A percentile compares a stretch with the other conserved stretches of the same genome.
These are phyloP conservation scores for Tieghemiomyces parasiticus DNA, from an alignment of 192 early-diverging fungal genomes.

Conservation along the genomic window DNA sequence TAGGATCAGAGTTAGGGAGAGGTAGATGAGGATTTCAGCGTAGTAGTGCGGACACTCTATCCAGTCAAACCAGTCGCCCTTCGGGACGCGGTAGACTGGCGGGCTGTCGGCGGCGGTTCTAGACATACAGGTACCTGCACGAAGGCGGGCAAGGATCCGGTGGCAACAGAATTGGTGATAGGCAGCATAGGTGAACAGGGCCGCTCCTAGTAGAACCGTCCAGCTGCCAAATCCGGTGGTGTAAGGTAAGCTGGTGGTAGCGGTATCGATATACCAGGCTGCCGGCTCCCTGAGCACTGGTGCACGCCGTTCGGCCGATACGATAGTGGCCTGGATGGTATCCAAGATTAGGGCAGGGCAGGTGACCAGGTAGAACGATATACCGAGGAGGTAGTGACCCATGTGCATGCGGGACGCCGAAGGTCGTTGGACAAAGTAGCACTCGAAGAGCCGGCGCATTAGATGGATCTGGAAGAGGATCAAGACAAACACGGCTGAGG, in stretches of 20 bases:
- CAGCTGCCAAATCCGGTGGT: conserved; percentile 6
- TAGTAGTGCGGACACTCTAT: conserved; percentile 53
- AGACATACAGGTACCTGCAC: conserved; percentile 9
- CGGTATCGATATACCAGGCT: neutral
- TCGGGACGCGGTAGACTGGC: conserved; percentile 36
- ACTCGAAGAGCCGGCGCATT: neutral
- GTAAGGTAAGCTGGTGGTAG: neutral
- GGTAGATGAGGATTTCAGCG: conserved; percentile 54
- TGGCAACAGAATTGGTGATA: conserved; percentile 51
- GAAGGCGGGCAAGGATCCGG: conserved; percentile 42
- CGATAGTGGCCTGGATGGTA: conserved; percentile 12
- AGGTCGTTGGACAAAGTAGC: neutral
- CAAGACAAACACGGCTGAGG: neutral
- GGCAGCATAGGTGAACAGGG: conserved; percentile 40
- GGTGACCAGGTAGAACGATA: conserved; percentile 42
- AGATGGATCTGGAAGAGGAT: conserved; percentile 1
- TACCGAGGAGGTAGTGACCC: conserved; percentile 41
- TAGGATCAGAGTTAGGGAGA: conserved; percentile 33
- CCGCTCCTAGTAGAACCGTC: conserved; percentile 17
- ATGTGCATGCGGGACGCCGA: conserved; percentile 31
- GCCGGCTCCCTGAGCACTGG: neutral
- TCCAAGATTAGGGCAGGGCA: conserved; percentile 17
- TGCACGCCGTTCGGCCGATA: neutral
- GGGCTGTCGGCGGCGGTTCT: neutral
- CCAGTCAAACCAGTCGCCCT: conserved; percentile 48